phyloP scores from a whole-genome alignment of 2,329 filamentous ascomycete species.

The Zymoseptoria crescenta region DNA sequence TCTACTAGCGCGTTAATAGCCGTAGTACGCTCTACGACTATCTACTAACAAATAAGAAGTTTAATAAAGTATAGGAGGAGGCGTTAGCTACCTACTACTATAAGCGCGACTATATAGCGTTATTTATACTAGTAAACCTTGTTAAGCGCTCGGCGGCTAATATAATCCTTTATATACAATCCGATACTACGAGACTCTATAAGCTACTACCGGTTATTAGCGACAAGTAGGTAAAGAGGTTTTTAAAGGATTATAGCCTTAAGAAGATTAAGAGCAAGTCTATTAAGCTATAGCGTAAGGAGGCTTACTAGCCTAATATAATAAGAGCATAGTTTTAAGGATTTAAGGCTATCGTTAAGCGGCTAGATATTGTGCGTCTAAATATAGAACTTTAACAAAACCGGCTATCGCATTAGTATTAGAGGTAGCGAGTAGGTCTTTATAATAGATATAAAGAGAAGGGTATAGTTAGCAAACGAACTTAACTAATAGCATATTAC shows the following conservation, averaged over 20 bases:
- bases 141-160: neutral
- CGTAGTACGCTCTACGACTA: too few species aligned
- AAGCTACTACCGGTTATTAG: too few species aligned
- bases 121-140: neutral
- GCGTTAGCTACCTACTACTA: neutral
- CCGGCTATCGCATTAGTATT: neutral
- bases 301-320: neutral
- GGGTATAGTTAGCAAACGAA: neutral
- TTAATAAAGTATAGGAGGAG: too few species aligned
- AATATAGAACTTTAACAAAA: neutral
- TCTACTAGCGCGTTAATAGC: too few species aligned
- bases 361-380: neutral
- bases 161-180: neutral
- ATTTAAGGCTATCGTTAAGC: neutral
- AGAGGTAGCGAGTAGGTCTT: neutral
- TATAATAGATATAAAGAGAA: slow-evolving; percentile 1
- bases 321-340: neutral
- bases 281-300: neutral
- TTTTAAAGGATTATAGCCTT: neutral
- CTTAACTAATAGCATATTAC: neutral
- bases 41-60: too few species aligned
- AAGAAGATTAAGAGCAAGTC: neutral
- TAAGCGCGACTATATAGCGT: neutral
- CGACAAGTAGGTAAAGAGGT: neutral
- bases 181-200: too few species aligned